phyloP scores from a whole-genome alignment of 2,329 filamentous ascomycete species.

The Apiospora sp. region DNA sequence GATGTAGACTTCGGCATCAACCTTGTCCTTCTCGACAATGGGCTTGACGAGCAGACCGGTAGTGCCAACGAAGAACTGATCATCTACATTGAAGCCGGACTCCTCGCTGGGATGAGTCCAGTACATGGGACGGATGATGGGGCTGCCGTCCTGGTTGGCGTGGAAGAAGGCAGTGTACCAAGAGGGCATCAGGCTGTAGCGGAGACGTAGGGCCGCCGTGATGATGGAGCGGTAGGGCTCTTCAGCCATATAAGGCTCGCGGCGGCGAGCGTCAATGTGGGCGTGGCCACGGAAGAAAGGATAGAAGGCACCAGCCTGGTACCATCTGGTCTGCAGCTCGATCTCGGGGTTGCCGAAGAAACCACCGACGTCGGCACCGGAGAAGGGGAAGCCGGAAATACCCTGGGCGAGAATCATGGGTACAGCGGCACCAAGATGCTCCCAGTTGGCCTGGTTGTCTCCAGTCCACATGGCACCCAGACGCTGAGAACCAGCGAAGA shows the following conservation, averaged over 20 bases:
- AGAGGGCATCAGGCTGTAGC: constrained; percentile 87
- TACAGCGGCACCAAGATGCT: constrained; percentile 85
- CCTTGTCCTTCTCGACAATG: constrained; percentile 78
- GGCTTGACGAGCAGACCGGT: constrained; percentile 95
- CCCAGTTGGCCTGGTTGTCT: constrained; percentile 94
- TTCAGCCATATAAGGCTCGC: constrained; percentile 88
- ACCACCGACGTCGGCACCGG: constrained; percentile 93
- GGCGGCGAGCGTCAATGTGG: constrained; percentile 92
- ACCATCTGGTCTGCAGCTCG: constrained; percentile 92
- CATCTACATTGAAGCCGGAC: constrained; percentile 85
- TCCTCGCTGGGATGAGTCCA: constrained; percentile 91
- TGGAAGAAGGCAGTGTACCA: constrained; percentile 99
- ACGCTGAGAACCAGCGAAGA: constrained; percentile 90
- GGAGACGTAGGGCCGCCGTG: constrained; percentile 83
- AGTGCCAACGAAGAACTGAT: constrained; percentile 89
- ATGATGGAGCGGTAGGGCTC: constrained; percentile 89
- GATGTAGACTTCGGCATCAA: constrained; percentile 81
- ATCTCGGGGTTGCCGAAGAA: constrained; percentile 98
- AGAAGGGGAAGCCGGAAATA: constrained; percentile 91
- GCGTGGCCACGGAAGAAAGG: constrained; percentile 98
- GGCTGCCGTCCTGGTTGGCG: constrained; percentile 81
- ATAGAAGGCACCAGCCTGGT: constrained; percentile 95
- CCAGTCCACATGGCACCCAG: constrained; percentile 98
- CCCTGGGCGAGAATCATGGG: constrained; percentile 95
- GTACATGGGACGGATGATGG: constrained; percentile 91